Evolutionary conservation across 768 basidiomycete genomes (phyloP).

Genomic region (Filobasidium floriforme): DNA sequence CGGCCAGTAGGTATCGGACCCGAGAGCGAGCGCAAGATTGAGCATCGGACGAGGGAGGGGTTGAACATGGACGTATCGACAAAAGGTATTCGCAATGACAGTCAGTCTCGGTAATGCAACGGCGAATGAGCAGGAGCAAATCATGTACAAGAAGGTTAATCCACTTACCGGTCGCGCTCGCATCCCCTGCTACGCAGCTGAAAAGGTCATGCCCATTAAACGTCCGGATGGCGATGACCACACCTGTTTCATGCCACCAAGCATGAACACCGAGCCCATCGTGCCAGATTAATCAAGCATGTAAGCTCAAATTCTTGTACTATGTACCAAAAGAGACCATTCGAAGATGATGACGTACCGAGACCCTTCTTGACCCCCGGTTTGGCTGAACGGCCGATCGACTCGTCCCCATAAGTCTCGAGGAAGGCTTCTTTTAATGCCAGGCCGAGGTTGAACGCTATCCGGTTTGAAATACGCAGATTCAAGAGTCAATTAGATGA

Average conservation of each 20-base stretch:
- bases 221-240: constrained; percentile 22
- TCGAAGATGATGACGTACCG: neutral
- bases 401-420: constrained; percentile 13
- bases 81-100: too few relatives aligned
- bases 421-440: constrained; percentile 16
- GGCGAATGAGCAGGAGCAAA: too few relatives aligned
- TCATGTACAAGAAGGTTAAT: too few relatives aligned
- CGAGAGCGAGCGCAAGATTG: neutral
- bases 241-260: constrained; percentile 13
- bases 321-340: too few relatives aligned
- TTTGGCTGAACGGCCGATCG: constrained; percentile 9
- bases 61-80: too few relatives aligned
- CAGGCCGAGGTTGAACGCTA: constrained; percentile 17
- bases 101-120: too few relatives aligned
- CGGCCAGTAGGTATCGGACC: too few relatives aligned
- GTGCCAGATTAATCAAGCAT: too few relatives aligned
- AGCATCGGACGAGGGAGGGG: too few relatives aligned
- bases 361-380: constrained; percentile 13
- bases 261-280: too few relatives aligned
- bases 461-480: neutral
- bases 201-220: constrained; percentile 21
- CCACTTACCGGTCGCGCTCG: constrained; percentile 16
- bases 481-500: too few relatives aligned
- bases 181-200: constrained; percentile 16
- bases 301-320: too few relatives aligned